phyloP scores from a whole-genome alignment of 2,329 filamentous ascomycete species.

The Metarhizium brunneum region DNA sequence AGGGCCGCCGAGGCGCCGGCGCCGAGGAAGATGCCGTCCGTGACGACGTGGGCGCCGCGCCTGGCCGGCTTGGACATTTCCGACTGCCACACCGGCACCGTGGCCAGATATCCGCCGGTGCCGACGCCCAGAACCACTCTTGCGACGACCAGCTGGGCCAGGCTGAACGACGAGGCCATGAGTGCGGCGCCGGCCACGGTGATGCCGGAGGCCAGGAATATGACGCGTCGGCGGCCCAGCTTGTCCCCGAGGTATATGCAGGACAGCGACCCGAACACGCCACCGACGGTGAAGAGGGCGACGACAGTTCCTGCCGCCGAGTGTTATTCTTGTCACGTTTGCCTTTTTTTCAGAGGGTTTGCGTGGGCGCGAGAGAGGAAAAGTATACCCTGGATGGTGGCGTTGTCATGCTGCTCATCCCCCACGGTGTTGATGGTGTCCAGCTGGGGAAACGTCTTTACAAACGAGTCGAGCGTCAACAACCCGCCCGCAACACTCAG shows the following conservation, averaged over 20 bases:
- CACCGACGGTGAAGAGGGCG: conserved; percentile 46
- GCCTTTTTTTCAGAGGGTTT: too few species aligned
- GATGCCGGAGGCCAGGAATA: conserved; percentile 42
- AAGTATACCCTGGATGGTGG: conserved; percentile 30
- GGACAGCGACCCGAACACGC: conserved; percentile 40
- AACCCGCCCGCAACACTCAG: conserved; percentile 64
- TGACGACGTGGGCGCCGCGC: conserved; percentile 35
- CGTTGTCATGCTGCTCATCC: conserved; percentile 27
- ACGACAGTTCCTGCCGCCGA: conserved; percentile 21
- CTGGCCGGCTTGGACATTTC: conserved; percentile 40
- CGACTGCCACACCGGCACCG: conserved; percentile 44
- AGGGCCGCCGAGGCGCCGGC: conserved; percentile 27
- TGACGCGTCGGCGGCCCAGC: conserved; percentile 46
- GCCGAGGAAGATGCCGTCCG: conserved; percentile 34
- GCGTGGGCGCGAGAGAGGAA: too few species aligned
- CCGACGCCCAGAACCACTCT: conserved; percentile 44
- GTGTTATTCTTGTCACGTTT: neutral
- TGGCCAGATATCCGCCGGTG: conserved; percentile 43
- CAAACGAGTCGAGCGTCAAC: conserved; percentile 52
- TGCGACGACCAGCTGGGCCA: conserved; percentile 27
- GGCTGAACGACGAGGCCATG: conserved; percentile 39
- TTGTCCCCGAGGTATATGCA: conserved; percentile 42
- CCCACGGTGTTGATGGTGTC: conserved; percentile 39
- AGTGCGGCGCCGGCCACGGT: conserved; percentile 43
- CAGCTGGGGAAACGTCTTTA: conserved; percentile 39